Base-by-base conservation (phyloP, 2,329 filamentous ascomycete species). In the Alternaria rosae region DNA sequence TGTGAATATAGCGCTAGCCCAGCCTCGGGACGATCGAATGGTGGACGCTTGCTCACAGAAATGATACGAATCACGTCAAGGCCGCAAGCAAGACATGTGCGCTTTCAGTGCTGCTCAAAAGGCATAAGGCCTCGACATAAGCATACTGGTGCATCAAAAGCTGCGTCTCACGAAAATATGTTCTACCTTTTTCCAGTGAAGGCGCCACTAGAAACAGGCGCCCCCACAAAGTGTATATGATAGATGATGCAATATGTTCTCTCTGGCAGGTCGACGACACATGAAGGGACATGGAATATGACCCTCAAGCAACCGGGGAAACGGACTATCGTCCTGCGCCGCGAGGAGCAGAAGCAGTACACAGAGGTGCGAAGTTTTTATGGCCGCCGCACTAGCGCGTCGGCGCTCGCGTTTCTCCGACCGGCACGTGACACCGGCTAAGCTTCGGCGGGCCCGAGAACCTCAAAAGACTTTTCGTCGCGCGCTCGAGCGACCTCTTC, bases 201-300 rank as follows among this genome's bases (percentile, higher is more conserved):
- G 67, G 70, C 76, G 76, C 73, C 78, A 80, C 69, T 64, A 65
- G 60, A 67, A 44, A 20, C 54, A 70, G 72, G 70, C 76, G 76
- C 70, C 55, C 47, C 64, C 76, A 69, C 75, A 79, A 79, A 79
- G 77, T 79, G 77, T 79, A 78, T 77, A 78, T 68, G 70, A 75
- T 78, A 79, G 73, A 76, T 78, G 73, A 83, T 92, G 91, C 91
- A 93, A 94, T 94, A 91, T 85, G 82, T 81, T 82, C 69, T 60
- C 68, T 84, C 91, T 94, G 87, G 86, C 89, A 88, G 89, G 87
- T 86, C 88, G 91, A 87, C 89, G 91, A 93, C 91, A 89, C 91
- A 88, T 88, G 82, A 68, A 70, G 55, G 55, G 78, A 82, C 84
- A 86, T 82, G 80, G 84, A 78, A 21, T 74, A 75, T 59, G 70